phyloP scores from a whole-genome alignment of 2,329 filamentous ascomycete species.

The Cordyceps fumosorosea region DNA sequence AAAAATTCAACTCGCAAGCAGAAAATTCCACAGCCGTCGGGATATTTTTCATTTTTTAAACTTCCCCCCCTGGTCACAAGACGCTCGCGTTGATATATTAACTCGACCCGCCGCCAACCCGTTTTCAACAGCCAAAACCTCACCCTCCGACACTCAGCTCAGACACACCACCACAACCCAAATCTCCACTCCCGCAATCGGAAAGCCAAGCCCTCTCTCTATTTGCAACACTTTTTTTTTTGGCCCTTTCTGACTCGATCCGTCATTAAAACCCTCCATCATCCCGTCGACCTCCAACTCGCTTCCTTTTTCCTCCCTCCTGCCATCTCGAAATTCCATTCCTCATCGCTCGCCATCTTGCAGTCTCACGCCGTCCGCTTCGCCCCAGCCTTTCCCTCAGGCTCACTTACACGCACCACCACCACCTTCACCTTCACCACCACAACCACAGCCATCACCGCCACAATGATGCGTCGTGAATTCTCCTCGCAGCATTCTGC shows the following conservation, averaged over 20 bases:
- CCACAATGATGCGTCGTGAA: constrained; percentile 12
- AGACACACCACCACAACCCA: neutral
- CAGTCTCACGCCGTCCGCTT: neutral
- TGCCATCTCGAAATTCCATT: neutral
- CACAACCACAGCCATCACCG: neutral
- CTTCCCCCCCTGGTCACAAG: neutral
- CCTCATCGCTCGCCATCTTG: neutral
- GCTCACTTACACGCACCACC: constrained; percentile 6
- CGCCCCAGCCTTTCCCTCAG: neutral
- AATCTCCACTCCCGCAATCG: constrained; percentile 11
- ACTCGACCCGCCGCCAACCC: neutral
- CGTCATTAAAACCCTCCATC: neutral
- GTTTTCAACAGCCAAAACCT: constrained; percentile 9
- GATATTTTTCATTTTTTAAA: neutral
- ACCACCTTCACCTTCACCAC: neutral
- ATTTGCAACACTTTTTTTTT: neutral
- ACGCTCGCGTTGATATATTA: constrained; percentile 1
- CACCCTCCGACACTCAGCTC: neutral
- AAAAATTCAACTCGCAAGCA: neutral
- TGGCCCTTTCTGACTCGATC: neutral
- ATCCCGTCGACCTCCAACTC: neutral
- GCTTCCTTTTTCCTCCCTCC: neutral
- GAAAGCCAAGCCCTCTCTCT: neutral
- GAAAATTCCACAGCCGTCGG: neutral
- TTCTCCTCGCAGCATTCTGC: constrained; percentile 11